These are phyloP conservation scores for Talaromyces sp. DNA, from an alignment of 2,329 filamentous ascomycete species.

Conservation along the genomic window DNA sequence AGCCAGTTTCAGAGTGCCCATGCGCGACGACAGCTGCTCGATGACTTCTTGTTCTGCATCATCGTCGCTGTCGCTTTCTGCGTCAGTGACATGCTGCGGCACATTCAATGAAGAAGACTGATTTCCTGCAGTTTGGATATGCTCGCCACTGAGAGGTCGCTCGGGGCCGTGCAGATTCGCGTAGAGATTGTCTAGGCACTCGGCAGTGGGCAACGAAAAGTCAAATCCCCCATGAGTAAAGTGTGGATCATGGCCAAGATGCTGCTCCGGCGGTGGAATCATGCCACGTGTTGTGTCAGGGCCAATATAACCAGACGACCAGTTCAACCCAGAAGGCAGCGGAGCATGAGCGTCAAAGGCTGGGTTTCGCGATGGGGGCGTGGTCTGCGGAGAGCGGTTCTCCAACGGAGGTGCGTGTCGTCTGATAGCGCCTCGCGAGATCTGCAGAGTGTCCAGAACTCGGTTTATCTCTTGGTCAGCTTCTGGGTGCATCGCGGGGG, in stretches of 20 bases:
- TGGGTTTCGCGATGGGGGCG: background rate
- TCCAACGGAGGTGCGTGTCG: conserved; percentile 1
- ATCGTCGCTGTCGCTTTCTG: conserved; percentile 30
- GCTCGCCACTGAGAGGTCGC: background rate
- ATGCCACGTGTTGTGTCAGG: background rate
- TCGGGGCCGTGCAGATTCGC: conserved; percentile 22
- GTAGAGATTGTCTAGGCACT: conserved; percentile 30
- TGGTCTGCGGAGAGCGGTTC: background rate
- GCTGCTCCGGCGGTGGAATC: background rate
- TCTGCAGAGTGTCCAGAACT: conserved; percentile 32
- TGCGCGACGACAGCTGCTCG: conserved; percentile 38
- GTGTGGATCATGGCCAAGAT: background rate
- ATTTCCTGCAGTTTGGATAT: background rate
- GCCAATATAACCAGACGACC: background rate
- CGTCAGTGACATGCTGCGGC: conserved; percentile 15
- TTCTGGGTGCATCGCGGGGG: conserved; percentile 34
- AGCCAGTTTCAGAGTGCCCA: conserved; percentile 40
- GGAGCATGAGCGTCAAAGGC: background rate
- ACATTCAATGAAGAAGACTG: background rate
- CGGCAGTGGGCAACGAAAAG: conserved; percentile 32
- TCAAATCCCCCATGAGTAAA: conserved; percentile 6
- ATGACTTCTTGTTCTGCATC: conserved; percentile 38
- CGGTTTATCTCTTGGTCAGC: conserved; percentile 33
- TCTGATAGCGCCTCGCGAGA: conserved; percentile 21
- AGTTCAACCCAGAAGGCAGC: background rate